These are phyloP conservation scores for Fusarium sp. DNA, from an alignment of 2,329 filamentous ascomycete species.

Conservation along the genomic window DNA sequence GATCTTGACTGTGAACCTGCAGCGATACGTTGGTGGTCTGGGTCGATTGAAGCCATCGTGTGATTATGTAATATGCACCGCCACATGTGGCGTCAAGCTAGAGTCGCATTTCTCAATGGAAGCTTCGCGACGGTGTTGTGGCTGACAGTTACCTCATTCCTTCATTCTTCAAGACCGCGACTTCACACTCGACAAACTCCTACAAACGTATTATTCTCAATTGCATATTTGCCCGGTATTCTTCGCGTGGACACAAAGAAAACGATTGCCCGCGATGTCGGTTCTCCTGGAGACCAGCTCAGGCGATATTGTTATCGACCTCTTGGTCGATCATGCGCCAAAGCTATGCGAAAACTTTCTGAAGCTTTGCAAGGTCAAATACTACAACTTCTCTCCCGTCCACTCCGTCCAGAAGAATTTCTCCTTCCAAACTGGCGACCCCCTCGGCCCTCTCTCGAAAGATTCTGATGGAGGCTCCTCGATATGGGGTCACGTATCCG, in stretches of 20 bases:
- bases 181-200: not conserved
- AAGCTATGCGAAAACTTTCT: slow-evolving; percentile 97
- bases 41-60: not conserved
- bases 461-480: slow-evolving; percentile 93
- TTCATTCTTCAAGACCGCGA: slow-evolving; percentile 14
- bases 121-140: slow-evolving; percentile 34
- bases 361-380: slow-evolving; percentile 98
- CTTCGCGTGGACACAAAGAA: not conserved
- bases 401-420: slow-evolving; percentile 95
- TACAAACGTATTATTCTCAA: too few relatives aligned
- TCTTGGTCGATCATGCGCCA: slow-evolving; percentile 88
- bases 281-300: slow-evolving; percentile 92
- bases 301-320: slow-evolving; percentile 94
- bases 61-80: slow-evolving; percentile 1
- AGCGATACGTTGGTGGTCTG: not conserved
- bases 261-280: slow-evolving; percentile 70
- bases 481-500: slow-evolving; percentile 87
- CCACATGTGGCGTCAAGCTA: slow-evolving; percentile 19
- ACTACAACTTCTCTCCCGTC: slow-evolving; percentile 96
- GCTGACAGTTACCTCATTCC: slow-evolving; percentile 24
- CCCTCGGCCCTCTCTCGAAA: slow-evolving; percentile 83
- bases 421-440: slow-evolving; percentile 95
- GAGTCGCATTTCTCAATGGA: not conserved
- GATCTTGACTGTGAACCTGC: not conserved
- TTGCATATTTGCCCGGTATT: not conserved